Percentiles rank a stretch among this genome's conserved stretches.
Conservation (phyloP, 768 basidiomycete genomes). For the Pulveroboletus ravenelii region DNA sequence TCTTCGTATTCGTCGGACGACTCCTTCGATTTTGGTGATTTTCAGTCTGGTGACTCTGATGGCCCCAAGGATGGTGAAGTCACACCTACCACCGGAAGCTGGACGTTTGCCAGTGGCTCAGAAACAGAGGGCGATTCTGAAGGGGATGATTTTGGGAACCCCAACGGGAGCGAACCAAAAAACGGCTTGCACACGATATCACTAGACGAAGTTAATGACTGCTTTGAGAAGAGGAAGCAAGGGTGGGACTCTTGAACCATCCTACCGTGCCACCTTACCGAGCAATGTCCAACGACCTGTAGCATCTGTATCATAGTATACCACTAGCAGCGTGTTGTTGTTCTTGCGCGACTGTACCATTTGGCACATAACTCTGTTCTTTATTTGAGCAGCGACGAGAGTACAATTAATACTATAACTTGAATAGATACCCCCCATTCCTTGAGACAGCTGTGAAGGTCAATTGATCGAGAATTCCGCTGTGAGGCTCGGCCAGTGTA, state of each 20-base stretch:
- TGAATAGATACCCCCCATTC: slow-evolving; percentile 64
- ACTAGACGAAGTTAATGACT: slow-evolving; percentile 22
- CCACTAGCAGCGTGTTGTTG: slow-evolving; percentile 4
- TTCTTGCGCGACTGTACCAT: slow-evolving; percentile 12
- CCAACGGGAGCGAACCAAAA: slow-evolving; percentile 6
- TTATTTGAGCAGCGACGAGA: background rate
- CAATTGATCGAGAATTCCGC: slow-evolving; percentile 56
- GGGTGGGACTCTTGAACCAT: slow-evolving; percentile 13
- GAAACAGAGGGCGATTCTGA: slow-evolving; percentile 29
- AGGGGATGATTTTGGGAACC: slow-evolving; percentile 29
- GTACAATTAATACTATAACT: slow-evolving; percentile 14
- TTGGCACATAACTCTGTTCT: slow-evolving; percentile 11
- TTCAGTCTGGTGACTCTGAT: slow-evolving; percentile 46
- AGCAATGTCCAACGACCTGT: background rate
- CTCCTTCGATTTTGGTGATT: slow-evolving; percentile 78
- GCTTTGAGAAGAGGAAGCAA: slow-evolving; percentile 15
- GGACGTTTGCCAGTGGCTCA: slow-evolving; percentile 55
- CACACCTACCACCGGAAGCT: slow-evolving; percentile 65
- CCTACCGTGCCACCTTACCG: background rate
- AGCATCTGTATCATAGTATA: slow-evolving; percentile 18
- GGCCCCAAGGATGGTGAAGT: slow-evolving; percentile 38
- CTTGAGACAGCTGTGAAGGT: slow-evolving; percentile 63
- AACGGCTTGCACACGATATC: slow-evolving; percentile 27
- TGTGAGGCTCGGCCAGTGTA: slow-evolving; percentile 49
- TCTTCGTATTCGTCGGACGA: slow-evolving; percentile 61